Percentiles rank a stretch among this genome's conserved stretches.
These are phyloP conservation scores for Irpex sp. DNA, from an alignment of 1,284 basidiomycete genomes.

Conservation along the genomic window DNA sequence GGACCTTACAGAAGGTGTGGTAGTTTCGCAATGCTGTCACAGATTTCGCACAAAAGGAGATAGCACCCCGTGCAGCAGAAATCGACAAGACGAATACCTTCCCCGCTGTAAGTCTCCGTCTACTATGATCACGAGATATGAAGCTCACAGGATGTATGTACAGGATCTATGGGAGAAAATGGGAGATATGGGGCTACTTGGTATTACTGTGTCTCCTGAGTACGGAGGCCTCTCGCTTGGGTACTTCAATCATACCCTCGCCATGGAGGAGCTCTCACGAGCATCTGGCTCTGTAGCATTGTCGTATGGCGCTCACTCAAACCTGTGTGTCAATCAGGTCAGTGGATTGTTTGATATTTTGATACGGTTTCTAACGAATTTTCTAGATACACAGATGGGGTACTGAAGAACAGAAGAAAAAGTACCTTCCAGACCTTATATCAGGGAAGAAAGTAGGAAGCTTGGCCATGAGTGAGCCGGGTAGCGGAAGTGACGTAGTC, in stretches of 20 bases:
- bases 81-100: slow-evolving; percentile 83
- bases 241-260: slow-evolving; percentile 86
- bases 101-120: slow-evolving; percentile 52
- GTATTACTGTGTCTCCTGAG: slow-evolving; percentile 78
- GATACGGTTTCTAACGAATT: not conserved
- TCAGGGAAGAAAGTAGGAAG: slow-evolving; percentile 84
- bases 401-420: slow-evolving; percentile 80
- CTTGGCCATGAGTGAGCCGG: slow-evolving; percentile 92
- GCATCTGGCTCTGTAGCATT: slow-evolving; percentile 90
- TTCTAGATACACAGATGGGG: slow-evolving; percentile 80
- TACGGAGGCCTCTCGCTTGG: slow-evolving; percentile 79
- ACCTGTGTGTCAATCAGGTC: slow-evolving; percentile 78
- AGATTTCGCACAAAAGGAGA: slow-evolving; percentile 76
- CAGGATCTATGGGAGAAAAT: slow-evolving; percentile 89
- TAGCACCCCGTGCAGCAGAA: slow-evolving; percentile 80
- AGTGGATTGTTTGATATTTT: slow-evolving; percentile 1
- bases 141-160: slow-evolving; percentile 6
- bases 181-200: slow-evolving; percentile 82
- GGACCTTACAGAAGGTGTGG: not conserved
- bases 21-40: slow-evolving; percentile 79
- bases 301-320: slow-evolving; percentile 93
- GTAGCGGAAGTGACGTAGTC: slow-evolving; percentile 89
- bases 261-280: slow-evolving; percentile 89
- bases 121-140: not conserved
- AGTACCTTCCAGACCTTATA: slow-evolving; percentile 85